Conservation (phyloP, 352 stramenopile species). For the Paralagenidium karlingii region DNA sequence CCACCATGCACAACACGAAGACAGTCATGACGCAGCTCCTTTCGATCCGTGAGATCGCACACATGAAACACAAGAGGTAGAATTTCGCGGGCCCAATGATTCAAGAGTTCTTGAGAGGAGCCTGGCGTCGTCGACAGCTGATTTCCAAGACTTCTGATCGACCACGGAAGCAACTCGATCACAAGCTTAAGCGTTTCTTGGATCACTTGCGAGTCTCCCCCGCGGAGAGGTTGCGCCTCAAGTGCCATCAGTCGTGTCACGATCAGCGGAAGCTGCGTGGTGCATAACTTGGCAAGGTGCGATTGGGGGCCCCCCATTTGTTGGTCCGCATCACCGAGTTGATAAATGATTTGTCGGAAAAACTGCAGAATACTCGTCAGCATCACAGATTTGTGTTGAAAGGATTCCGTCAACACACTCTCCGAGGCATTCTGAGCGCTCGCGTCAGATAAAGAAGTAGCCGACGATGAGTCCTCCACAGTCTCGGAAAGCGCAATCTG, state of each 20-base stretch:
- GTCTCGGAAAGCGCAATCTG: no score
- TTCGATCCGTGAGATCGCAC: slow-evolving; percentile 33
- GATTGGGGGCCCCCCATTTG: no score
- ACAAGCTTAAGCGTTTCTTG: slow-evolving; percentile 45
- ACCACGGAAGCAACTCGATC: slow-evolving; percentile 24
- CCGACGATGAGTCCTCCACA: no score
- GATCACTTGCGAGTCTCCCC: slow-evolving; percentile 27
- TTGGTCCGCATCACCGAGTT: no score
- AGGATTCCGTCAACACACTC: no score
- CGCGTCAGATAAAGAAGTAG: no score
- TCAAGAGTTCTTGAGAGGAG: no score
- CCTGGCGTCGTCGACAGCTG: slow-evolving; percentile 8
- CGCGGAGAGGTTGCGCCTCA: no score
- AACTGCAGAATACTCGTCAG: no score
- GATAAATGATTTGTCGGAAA: no score
- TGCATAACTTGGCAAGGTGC: slow-evolving; percentile 25
- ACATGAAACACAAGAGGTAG: slow-evolving; percentile 33
- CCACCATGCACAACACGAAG: slow-evolving; percentile 38
- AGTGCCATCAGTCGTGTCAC: slow-evolving; percentile 26
- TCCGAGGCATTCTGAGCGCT: no score
- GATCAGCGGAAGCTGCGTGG: slow-evolving; percentile 25
- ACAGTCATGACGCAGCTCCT: slow-evolving; percentile 39
- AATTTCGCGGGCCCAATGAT: slow-evolving; percentile 29
- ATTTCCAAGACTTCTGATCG: slow-evolving; percentile 7
- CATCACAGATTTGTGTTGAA: no score